phyloP scores from a whole-genome alignment of 352 stramenopile species.

The Thraustochytrium striatum region DNA sequence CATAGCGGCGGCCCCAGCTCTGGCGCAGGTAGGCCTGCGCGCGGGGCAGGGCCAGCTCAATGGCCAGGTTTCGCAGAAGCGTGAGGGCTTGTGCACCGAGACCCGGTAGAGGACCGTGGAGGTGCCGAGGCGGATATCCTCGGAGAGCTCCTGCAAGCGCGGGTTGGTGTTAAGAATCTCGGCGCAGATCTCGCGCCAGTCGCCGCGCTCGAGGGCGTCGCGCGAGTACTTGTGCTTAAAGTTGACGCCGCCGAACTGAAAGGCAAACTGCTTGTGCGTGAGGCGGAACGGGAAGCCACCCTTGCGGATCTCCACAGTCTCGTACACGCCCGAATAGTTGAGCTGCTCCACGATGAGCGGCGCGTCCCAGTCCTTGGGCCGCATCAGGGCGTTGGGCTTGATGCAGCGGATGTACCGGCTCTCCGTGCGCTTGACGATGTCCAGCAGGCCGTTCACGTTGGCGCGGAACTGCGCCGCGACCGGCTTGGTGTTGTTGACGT shows the following conservation, averaged over 20 bases:
- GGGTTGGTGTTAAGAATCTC: conserved; percentile 39
- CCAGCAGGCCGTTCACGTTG: conserved; percentile 83
- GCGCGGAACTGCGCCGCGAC: conserved; percentile 79
- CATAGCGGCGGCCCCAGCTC: conserved; percentile 9
- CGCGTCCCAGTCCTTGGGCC: conserved; percentile 21
- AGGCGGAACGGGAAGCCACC: conserved; percentile 44
- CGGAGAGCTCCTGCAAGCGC: conserved; percentile 52
- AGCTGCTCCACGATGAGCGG: conserved; percentile 38
- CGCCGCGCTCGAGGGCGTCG: background rate
- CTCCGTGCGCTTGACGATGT: conserved; percentile 68
- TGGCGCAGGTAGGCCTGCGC: conserved; percentile 47
- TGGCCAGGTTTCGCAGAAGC: conserved; percentile 56
- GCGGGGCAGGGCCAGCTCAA: conserved; percentile 55
- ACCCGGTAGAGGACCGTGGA: conserved; percentile 59
- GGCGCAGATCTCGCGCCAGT: conserved; percentile 18
- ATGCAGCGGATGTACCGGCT: conserved; percentile 47
- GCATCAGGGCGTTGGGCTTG: conserved; percentile 42
- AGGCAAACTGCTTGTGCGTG: conserved; percentile 51
- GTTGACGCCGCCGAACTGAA: conserved; percentile 42
- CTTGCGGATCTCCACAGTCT: conserved; percentile 47
- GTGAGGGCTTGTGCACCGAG: conserved; percentile 59
- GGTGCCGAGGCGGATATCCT: conserved; percentile 55
- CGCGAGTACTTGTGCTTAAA: conserved; percentile 9
- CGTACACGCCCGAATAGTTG: conserved; percentile 36
- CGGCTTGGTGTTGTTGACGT: conserved; percentile 66